phyloP scores from a whole-genome alignment of 2,329 filamentous ascomycete species.

The Epicoccum nigrum region DNA sequence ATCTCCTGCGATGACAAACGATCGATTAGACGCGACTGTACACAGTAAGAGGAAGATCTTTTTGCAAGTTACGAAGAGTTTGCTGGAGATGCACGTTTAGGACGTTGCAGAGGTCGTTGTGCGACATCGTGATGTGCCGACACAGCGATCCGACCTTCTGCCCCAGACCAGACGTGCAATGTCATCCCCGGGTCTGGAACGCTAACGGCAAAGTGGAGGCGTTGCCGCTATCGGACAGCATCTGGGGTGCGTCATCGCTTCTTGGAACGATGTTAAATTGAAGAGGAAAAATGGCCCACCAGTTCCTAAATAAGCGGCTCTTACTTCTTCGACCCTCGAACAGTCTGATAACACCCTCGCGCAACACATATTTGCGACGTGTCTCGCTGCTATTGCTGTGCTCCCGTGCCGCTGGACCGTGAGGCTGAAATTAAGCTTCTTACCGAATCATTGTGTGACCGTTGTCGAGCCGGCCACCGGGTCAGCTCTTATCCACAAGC shows the following conservation, averaged over 20 bases:
- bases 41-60: no score
- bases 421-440: slow-evolving; percentile 12
- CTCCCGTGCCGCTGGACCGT: not conserved
- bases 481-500: slow-evolving; percentile 7
- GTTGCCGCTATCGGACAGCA: not conserved
- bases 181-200: slow-evolving; percentile 1
- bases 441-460: not conserved
- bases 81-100: not conserved
- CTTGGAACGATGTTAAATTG: not conserved
- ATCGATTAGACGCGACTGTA: no score
- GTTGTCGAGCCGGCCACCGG: not conserved
- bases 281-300: not conserved
- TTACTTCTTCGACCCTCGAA: no score
- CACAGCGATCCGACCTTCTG: not conserved
- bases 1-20: slow-evolving; percentile 16
- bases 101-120: not conserved
- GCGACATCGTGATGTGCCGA: not conserved
- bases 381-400: not conserved
- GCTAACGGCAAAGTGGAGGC: slow-evolving; percentile 2
- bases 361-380: not conserved
- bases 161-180: not conserved
- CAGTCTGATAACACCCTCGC: no score
- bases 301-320: not conserved
- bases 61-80: no score
- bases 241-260: slow-evolving; percentile 11